Conservation (phyloP, 2,329 filamentous ascomycete genomes). For the Pestalotiopsis sp. region DNA sequence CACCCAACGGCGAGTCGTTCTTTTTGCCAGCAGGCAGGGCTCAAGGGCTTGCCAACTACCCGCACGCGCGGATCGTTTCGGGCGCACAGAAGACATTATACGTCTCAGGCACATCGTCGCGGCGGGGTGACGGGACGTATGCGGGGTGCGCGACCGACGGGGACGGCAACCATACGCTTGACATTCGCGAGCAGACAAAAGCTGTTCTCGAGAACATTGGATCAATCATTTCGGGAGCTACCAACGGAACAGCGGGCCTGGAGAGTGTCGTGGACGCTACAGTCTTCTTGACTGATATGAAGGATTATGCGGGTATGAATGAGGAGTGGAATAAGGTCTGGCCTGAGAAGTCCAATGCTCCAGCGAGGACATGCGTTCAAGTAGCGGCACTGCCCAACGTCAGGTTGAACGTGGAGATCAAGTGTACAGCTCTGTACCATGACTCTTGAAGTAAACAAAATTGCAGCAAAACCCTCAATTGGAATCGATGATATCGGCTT, state of each 20-base stretch:
- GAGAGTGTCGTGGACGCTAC: slow-evolving; percentile 37
- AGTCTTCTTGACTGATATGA: slow-evolving; percentile 34
- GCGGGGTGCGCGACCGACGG: slow-evolving; percentile 30
- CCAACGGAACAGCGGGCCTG: slow-evolving; percentile 28
- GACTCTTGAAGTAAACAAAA: not conserved
- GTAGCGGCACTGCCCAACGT: slow-evolving; percentile 34
- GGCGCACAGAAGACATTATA: slow-evolving; percentile 27
- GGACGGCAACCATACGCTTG: slow-evolving; percentile 26
- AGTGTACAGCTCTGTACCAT: slow-evolving; percentile 25
- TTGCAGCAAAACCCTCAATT: not conserved
- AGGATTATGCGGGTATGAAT: slow-evolving; percentile 36
- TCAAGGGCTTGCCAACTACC: slow-evolving; percentile 38
- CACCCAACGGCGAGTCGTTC: slow-evolving; percentile 30
- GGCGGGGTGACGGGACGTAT: slow-evolving; percentile 34
- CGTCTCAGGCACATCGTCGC: slow-evolving; percentile 35
- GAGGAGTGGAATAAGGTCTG: slow-evolving; percentile 37
- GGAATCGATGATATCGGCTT: too few species aligned
- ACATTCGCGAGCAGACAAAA: slow-evolving; percentile 34
- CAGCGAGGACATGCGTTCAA: slow-evolving; percentile 35
- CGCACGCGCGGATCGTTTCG: slow-evolving; percentile 33
- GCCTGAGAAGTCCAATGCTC: slow-evolving; percentile 33
- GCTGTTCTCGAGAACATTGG: slow-evolving; percentile 36
- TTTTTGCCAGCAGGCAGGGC: slow-evolving; percentile 31
- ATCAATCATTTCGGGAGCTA: slow-evolving; percentile 31
- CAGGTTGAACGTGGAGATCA: slow-evolving; percentile 35